A percentile compares a stretch with the other conserved stretches of the same genome.
These are phyloP conservation scores for Hygrophoropsis aurantiaca DNA, from an alignment of 768 basidiomycete species.

Conservation along the genomic window DNA sequence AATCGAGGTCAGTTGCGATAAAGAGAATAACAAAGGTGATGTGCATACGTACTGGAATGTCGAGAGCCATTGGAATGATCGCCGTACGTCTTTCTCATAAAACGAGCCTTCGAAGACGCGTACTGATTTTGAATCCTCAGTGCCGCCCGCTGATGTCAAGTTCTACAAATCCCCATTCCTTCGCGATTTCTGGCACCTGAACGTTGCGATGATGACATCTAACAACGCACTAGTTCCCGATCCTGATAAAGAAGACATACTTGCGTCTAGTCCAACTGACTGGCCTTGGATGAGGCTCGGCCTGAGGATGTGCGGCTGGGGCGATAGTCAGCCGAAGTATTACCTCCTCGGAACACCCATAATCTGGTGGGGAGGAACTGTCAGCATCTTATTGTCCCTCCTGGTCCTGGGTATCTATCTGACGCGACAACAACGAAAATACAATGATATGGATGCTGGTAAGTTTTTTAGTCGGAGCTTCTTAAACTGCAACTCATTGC, in stretches of 20 bases:
- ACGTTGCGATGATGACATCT: slow-evolving; percentile 99
- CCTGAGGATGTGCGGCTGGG: slow-evolving; percentile 98
- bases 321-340: slow-evolving; percentile 82
- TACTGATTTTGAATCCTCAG: slow-evolving; percentile 37
- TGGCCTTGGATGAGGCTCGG: slow-evolving; percentile 93
- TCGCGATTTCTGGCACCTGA: slow-evolving; percentile 97
- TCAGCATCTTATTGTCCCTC: slow-evolving; percentile 60
- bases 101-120: neutral
- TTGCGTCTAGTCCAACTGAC: slow-evolving; percentile 88
- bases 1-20: slow-evolving; percentile 92
- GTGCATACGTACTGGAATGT: slow-evolving; percentile 97
- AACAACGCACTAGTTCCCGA: slow-evolving; percentile 98
- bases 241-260: slow-evolving; percentile 97
- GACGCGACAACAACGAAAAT: slow-evolving; percentile 83
- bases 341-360: slow-evolving; percentile 92
- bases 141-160: slow-evolving; percentile 80
- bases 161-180: slow-evolving; percentile 90
- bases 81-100: slow-evolving; percentile 56
- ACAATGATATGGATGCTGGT: slow-evolving; percentile 88
- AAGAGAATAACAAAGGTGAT: slow-evolving; percentile 79
- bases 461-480: slow-evolving; percentile 28
- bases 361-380: slow-evolving; percentile 83
- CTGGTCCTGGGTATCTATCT: slow-evolving; percentile 65
- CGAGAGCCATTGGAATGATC: slow-evolving; percentile 95
- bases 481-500: slow-evolving; percentile 5